phyloP scores from a whole-genome alignment of 768 basidiomycete genomes.

The Boletus rex-veris region DNA sequence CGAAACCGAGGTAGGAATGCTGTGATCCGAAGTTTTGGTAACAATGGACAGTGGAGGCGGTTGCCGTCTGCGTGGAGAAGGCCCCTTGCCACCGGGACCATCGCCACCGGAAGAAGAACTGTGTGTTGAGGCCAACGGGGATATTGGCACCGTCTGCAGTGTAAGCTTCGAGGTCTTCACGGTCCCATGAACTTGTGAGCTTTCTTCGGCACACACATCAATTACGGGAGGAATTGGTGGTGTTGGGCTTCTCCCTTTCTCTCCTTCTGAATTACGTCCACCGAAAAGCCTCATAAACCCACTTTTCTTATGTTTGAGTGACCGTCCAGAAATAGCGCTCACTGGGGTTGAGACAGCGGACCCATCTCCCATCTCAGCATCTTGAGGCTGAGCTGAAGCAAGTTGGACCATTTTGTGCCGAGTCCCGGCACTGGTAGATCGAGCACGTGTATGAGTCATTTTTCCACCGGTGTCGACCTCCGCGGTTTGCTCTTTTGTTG shows the following conservation, averaged over 20 bases:
- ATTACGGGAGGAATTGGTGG: conserved; percentile 57
- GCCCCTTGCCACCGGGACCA: conserved; percentile 19
- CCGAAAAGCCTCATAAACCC: conserved; percentile 79
- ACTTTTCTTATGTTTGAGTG: conserved; percentile 74
- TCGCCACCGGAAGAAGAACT: conserved; percentile 6
- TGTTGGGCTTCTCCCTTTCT: conserved; percentile 38
- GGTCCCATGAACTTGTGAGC: conserved; percentile 17
- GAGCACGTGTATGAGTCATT: conserved; percentile 40
- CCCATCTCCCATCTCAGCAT: conserved; percentile 45
- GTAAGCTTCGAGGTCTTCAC: conserved; percentile 31
- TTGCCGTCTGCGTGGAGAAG: conserved; percentile 26
- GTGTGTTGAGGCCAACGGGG: conserved; percentile 27
- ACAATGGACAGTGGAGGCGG: conserved; percentile 31
- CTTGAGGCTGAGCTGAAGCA: conserved; percentile 37
- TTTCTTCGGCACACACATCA: conserved; percentile 34
- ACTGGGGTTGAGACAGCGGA: conserved; percentile 16
- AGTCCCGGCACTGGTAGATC: conserved; percentile 60
- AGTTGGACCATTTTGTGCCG: conserved; percentile 41
- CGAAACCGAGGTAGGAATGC: conserved; percentile 9
- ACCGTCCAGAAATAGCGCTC: conserved; percentile 35
- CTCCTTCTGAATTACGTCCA: conserved; percentile 35
- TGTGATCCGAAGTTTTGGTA: conserved; percentile 20
- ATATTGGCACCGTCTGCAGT: conserved; percentile 38
- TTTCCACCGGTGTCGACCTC: conserved; percentile 25
- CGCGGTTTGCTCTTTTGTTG: conserved; percentile 14